Evolutionary conservation across 805 yeast genomes (phyloP).

Genomic region (Schwanniomyces yamadae): DNA sequence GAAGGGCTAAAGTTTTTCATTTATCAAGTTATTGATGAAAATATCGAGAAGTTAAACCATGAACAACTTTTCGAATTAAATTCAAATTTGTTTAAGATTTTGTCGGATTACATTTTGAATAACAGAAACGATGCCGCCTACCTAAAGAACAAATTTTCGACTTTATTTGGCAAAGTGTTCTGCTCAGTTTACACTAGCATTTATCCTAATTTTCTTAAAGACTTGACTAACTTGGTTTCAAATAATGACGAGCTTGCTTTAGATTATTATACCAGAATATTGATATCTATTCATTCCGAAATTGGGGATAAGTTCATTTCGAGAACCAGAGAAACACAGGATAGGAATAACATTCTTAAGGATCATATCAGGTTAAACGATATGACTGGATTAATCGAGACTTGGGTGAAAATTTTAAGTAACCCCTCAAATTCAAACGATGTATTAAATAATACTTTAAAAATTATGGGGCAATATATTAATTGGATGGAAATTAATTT

Average conservation of each 20-base stretch:
- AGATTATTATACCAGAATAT: slow-evolving; percentile 74
- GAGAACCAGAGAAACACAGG: slow-evolving; percentile 60
- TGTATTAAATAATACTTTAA: slow-evolving; percentile 57
- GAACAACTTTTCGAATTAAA: slow-evolving; percentile 49
- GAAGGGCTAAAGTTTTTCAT: slow-evolving; percentile 65
- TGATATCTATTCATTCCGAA: slow-evolving; percentile 79
- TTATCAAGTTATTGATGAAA: slow-evolving; percentile 66
- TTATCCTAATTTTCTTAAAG: slow-evolving; percentile 33
- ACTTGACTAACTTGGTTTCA: slow-evolving; percentile 22
- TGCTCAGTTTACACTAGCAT: slow-evolving; percentile 34
- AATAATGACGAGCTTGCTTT: slow-evolving; percentile 35
- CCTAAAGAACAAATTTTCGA: slow-evolving; percentile 37
- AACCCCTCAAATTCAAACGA: slow-evolving; percentile 31
- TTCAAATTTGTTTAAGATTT: slow-evolving; percentile 46
- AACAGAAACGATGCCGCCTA: slow-evolving; percentile 28
- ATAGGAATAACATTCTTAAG: slow-evolving; percentile 70
- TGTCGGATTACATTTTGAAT: slow-evolving; percentile 23
- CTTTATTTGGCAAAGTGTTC: slow-evolving; percentile 33
- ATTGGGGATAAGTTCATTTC: slow-evolving; percentile 88
- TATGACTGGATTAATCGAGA: slow-evolving; percentile 58
- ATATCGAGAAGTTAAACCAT: slow-evolving; percentile 43
- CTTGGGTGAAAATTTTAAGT: slow-evolving; percentile 64
- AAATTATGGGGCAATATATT: slow-evolving; percentile 78
- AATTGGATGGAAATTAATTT: slow-evolving; percentile 89
- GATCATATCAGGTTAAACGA: slow-evolving; percentile 80